Evolutionary conservation across 352 stramenopile genomes (phyloP), one percentile per base, ranked within the genome.

Genomic region (Pythium phragmitis): DNA sequence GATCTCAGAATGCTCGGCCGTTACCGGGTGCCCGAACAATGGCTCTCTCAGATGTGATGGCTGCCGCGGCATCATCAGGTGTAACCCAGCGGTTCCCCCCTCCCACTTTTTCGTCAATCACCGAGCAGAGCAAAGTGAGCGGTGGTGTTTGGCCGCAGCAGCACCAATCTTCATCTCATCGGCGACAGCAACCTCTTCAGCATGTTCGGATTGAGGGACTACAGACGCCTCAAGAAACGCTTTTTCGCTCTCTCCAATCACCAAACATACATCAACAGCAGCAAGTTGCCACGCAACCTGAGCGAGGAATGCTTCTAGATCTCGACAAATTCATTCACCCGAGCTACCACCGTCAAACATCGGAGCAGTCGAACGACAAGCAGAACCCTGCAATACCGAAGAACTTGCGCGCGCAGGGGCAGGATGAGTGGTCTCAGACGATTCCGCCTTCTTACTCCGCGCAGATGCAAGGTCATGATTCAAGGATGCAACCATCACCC

Each of bases 1-100:
- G 8, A 9, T 9, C 12, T 39, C 36, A 60, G 19, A 37, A 36
- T 34, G 4, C 9, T 7, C 33, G 53, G 13, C 13, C 42, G 0
- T 23, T 60, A 5, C 53, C 53, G 16, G 4, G 39, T 21, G 16
- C 47, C 36, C 53, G 39, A 60, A 13, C 33, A 7, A 45, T 60
- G 14, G 11, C 49, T 13, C 14, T 8, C n/a, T 43, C 49, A 7
- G 19, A 12, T 12, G 36, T 26, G 49, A 56, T 28, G 4, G 17
- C 39, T 28, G 17, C 39, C 9, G 17, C 39, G 39, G 39, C 39
- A 19, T 16, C 39, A 14, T 17, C 17, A 46, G 14, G 39, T 19
- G 16, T 46, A 14, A 46, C 9, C 39, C 39, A 46, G 39, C 39
- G 39, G 9, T 21, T 21, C 26, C 47, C 33, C 4, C 26, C 12